Conservation (phyloP, 2,329 filamentous ascomycete genomes). For the Huntiella savannae region DNA sequence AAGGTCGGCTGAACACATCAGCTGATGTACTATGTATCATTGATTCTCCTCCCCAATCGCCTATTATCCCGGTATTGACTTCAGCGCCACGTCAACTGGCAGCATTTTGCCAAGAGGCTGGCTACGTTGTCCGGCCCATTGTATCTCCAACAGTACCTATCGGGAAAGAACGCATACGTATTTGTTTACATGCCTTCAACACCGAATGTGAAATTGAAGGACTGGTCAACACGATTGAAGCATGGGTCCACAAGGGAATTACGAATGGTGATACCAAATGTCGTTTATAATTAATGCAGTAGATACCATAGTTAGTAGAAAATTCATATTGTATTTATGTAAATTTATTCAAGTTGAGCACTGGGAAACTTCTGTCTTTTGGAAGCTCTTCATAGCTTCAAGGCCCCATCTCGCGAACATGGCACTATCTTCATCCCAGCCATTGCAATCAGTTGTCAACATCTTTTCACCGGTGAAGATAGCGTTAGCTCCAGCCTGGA, state of each 20-base stretch:
- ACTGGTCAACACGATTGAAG: slow-evolving; percentile 27
- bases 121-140: slow-evolving; percentile 44
- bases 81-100: slow-evolving; percentile 38
- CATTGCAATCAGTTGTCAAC: slow-evolving; percentile 79
- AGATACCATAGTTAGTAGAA: background rate
- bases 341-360: background rate
- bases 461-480: slow-evolving; percentile 93
- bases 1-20: slow-evolving; percentile 15
- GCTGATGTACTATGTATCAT: background rate
- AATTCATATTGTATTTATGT: background rate
- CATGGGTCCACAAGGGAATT: slow-evolving; percentile 22
- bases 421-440: slow-evolving; percentile 70
- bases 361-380: slow-evolving; percentile 15
- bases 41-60: slow-evolving; percentile 27
- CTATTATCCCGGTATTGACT: slow-evolving; percentile 46
- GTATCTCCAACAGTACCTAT: slow-evolving; percentile 48
- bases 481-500: slow-evolving; percentile 83
- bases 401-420: slow-evolving; percentile 76
- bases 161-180: slow-evolving; percentile 42
- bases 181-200: slow-evolving; percentile 52
- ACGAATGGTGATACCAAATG: background rate
- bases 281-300: background rate
- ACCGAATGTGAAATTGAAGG: slow-evolving; percentile 35
- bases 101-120: slow-evolving; percentile 35
- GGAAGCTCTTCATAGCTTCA: slow-evolving; percentile 48